Evolutionary conservation across 78 protist species (phyloP).

Genomic region (Dictyostelium brefeldianum): DNA sequence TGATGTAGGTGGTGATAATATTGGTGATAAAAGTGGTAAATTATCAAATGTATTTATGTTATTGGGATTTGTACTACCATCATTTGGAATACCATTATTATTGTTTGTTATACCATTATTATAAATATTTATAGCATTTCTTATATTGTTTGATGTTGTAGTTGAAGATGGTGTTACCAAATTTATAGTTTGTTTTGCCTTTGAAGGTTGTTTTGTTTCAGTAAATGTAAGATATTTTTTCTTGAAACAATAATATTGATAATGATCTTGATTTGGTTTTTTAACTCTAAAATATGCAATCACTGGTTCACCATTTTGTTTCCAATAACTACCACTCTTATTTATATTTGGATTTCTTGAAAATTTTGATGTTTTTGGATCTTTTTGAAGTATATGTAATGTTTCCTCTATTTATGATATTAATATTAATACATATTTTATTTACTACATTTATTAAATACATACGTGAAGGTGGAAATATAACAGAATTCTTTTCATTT

Average conservation of each 20-base stretch:
- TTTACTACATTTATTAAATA: not conserved
- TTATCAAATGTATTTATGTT: not conserved
- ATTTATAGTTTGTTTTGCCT: not conserved
- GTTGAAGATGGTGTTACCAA: not conserved
- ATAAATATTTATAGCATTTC: not conserved
- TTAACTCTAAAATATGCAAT: constrained; percentile 4
- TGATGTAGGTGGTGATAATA: no score
- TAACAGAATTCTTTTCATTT: constrained; percentile 6
- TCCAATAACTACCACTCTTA: constrained; percentile 18
- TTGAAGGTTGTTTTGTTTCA: constrained; percentile 2
- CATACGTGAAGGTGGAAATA: not conserved
- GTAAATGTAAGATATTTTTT: not conserved
- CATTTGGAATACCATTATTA: not conserved
- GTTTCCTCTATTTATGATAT: constrained; percentile 1
- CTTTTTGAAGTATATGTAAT: not conserved
- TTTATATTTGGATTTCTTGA: constrained; percentile 2
- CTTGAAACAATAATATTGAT: constrained; percentile 5
- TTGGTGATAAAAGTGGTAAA: no score
- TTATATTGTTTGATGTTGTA: not conserved
- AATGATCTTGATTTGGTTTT: constrained; percentile 2
- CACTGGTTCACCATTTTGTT: constrained; percentile 7
- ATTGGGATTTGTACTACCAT: not conserved
- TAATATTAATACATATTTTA: not conserved
- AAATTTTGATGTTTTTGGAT: constrained; percentile 9
- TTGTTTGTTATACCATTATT: not conserved